Conservation (phyloP, 306 rosid genomes). For the Comarum palustre region DNA sequence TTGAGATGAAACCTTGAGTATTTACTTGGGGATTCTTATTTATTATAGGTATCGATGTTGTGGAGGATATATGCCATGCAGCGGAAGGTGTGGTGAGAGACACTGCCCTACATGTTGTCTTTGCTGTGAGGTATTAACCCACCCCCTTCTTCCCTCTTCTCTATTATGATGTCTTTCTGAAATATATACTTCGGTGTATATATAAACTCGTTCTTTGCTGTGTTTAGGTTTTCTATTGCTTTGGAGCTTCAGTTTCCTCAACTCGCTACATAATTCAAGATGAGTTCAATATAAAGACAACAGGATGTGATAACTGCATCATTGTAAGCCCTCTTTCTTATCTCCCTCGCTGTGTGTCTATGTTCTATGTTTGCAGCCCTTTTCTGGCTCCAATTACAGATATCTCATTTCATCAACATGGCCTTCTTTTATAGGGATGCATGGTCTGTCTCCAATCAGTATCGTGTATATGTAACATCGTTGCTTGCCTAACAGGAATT, state of each 20-base stretch:
- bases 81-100: slow-evolving; percentile 69
- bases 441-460: slow-evolving; percentile 49
- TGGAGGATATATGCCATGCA: slow-evolving; percentile 83
- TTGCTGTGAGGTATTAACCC: slow-evolving; percentile 51
- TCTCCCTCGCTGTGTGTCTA: not conserved
- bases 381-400: not conserved
- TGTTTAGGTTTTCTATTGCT: slow-evolving; percentile 64
- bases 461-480: slow-evolving; percentile 60
- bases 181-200: not conserved
- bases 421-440: slow-evolving; percentile 36
- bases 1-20: not conserved
- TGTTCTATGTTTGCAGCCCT: not conserved
- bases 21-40: not conserved
- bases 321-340: slow-evolving; percentile 40
- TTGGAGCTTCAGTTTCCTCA: slow-evolving; percentile 66
- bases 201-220: slow-evolving; percentile 5
- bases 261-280: slow-evolving; percentile 83
- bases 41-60: slow-evolving; percentile 61
- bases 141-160: not conserved
- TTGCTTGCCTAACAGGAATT: slow-evolving; percentile 55
- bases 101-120: slow-evolving; percentile 59
- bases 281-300: slow-evolving; percentile 73
- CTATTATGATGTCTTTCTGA: not conserved
- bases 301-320: slow-evolving; percentile 66
- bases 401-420: not conserved